Conservation (phyloP, 768 basidiomycete species). For the Boletus pseudopeckii region DNA sequence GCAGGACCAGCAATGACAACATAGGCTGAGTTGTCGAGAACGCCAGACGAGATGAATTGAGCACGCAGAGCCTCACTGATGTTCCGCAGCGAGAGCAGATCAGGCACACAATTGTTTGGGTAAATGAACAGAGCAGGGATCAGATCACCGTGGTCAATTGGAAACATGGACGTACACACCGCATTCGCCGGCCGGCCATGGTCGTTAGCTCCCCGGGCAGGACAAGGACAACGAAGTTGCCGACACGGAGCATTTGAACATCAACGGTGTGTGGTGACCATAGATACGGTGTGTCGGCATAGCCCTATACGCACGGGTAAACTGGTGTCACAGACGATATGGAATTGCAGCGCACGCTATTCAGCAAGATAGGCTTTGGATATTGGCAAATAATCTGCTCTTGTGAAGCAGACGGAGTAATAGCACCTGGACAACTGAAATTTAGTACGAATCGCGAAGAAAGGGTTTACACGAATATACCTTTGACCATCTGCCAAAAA, state of each 20-base stretch:
- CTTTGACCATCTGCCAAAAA: conserved; percentile 80
- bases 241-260: conserved; percentile 73
- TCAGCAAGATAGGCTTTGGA: conserved; percentile 77
- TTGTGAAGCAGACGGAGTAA: conserved; percentile 62
- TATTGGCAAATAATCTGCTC: conserved; percentile 67
- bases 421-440: conserved; percentile 14
- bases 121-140: neutral
- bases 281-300: conserved; percentile 61
- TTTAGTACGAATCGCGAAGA: neutral
- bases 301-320: conserved; percentile 45
- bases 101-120: neutral
- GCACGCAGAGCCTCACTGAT: conserved; percentile 64
- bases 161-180: conserved; percentile 41
- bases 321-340: neutral
- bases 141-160: neutral
- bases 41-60: conserved; percentile 56
- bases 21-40: conserved; percentile 65
- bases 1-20: conserved; percentile 81
- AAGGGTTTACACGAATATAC: conserved; percentile 13
- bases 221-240: conserved; percentile 71
- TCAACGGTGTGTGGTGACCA: conserved; percentile 75
- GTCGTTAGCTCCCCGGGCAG: conserved; percentile 81
- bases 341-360: conserved; percentile 38
- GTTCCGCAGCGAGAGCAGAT: neutral
- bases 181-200: conserved; percentile 74